Percentiles rank a stretch among this genome's conserved stretches.
phyloP scores from a whole-genome alignment of 768 basidiomycete genomes.

The Gloeophyllum trabeum region DNA sequence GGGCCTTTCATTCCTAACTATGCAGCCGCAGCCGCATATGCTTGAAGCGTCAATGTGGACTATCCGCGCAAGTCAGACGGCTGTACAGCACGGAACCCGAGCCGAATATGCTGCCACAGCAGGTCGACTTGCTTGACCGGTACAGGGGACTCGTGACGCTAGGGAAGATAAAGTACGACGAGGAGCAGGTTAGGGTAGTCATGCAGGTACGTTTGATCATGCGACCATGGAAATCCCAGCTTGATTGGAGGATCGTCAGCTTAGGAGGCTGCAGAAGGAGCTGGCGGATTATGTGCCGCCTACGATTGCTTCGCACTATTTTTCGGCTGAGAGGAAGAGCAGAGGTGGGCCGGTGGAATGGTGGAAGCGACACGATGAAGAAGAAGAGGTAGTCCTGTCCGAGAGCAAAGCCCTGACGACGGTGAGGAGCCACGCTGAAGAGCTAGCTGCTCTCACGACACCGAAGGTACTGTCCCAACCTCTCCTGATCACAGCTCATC shows the following conservation, averaged over 20 bases:
- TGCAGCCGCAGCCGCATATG: too few relatives aligned
- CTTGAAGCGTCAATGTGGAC: too few relatives aligned
- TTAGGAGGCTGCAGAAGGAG: slow-evolving; percentile 33
- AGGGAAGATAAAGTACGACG: slow-evolving; percentile 36
- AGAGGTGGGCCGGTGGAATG: slow-evolving; percentile 16
- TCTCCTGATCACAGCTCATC: slow-evolving; percentile 1
- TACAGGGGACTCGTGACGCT: slow-evolving; percentile 35
- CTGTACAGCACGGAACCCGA: too few relatives aligned
- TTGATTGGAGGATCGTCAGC: slow-evolving; percentile 17
- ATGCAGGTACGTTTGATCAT: slow-evolving; percentile 28
- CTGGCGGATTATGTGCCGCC: slow-evolving; percentile 40
- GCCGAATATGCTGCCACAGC: slow-evolving; percentile 13
- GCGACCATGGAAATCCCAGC: not conserved
- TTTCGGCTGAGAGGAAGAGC: slow-evolving; percentile 10
- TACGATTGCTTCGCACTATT: slow-evolving; percentile 21
- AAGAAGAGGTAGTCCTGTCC: slow-evolving; percentile 10
- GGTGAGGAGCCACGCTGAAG: slow-evolving; percentile 35
- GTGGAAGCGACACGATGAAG: slow-evolving; percentile 17
- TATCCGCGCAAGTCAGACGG: too few relatives aligned
- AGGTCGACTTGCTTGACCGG: slow-evolving; percentile 31
- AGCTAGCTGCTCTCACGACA: slow-evolving; percentile 35
- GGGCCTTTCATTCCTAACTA: too few relatives aligned
- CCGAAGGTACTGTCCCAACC: slow-evolving; percentile 29
- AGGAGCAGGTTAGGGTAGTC: slow-evolving; percentile 39
- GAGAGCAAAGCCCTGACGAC: slow-evolving; percentile 23